phyloP scores from a whole-genome alignment of 2,329 filamentous ascomycete species.

The Epichloe aotearoae region DNA sequence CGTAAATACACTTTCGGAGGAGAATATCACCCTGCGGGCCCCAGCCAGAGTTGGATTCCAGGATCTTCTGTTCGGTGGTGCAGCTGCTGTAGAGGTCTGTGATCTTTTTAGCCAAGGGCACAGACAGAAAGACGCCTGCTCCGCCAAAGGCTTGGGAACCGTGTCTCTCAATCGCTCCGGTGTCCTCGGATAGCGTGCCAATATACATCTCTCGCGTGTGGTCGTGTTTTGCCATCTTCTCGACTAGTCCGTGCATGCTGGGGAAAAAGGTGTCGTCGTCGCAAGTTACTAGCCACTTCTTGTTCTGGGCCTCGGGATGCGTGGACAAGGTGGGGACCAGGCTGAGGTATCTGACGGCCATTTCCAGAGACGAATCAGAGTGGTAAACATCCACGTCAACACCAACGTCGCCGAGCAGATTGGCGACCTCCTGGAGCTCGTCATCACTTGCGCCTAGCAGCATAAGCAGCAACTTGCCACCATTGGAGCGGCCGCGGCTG shows the following conservation, averaged over 20 bases:
- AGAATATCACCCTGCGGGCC: slow-evolving; percentile 48
- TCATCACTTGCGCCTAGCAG: slow-evolving; percentile 38
- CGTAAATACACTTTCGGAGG: slow-evolving; percentile 50
- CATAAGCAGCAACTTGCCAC: slow-evolving; percentile 41
- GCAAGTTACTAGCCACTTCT: slow-evolving; percentile 49
- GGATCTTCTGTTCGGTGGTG: slow-evolving; percentile 35
- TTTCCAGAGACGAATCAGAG: slow-evolving; percentile 38
- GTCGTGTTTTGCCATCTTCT: slow-evolving; percentile 39
- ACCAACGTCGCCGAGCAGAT: slow-evolving; percentile 32
- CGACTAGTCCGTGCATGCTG: slow-evolving; percentile 39
- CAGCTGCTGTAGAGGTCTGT: slow-evolving; percentile 31
- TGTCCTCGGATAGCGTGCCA: slow-evolving; percentile 48
- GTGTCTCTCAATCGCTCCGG: slow-evolving; percentile 44
- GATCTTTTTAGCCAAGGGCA: slow-evolving; percentile 33
- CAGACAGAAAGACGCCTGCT: slow-evolving; percentile 48
- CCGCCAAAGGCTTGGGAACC: slow-evolving; percentile 52
- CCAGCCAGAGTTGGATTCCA: slow-evolving; percentile 43
- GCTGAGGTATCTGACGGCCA: slow-evolving; percentile 45
- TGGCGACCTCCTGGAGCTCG: slow-evolving; percentile 35
- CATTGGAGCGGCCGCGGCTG: slow-evolving; percentile 40
- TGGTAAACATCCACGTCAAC: slow-evolving; percentile 46
- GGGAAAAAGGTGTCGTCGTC: slow-evolving; percentile 56
- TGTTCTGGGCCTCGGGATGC: slow-evolving; percentile 31
- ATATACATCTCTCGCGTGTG: slow-evolving; percentile 41
- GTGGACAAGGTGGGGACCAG: slow-evolving; percentile 41